Conservation (phyloP, 805 yeast genomes). For the Starmerella potacharoeniae region DNA sequence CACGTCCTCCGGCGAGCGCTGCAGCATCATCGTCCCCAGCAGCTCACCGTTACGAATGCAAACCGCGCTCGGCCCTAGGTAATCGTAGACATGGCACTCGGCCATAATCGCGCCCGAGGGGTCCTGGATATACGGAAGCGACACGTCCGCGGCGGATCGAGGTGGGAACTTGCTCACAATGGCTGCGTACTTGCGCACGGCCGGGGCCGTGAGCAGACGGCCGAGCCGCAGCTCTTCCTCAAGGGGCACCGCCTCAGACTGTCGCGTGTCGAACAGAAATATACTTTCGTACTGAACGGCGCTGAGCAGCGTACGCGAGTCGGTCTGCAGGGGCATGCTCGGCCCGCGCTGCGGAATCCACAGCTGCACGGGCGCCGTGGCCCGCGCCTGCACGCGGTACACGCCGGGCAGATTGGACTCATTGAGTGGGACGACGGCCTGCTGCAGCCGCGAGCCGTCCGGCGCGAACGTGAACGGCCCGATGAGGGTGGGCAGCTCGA, state of each 20-base stretch:
- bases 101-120: slow-evolving; percentile 23
- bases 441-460: slow-evolving; percentile 11
- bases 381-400: slow-evolving; percentile 16
- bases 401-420: slow-evolving; percentile 21
- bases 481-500: slow-evolving; percentile 10
- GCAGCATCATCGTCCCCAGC: slow-evolving; percentile 20
- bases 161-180: slow-evolving; percentile 13
- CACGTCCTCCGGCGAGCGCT: slow-evolving; percentile 12
- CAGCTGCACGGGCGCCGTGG: slow-evolving; percentile 12
- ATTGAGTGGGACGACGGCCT: slow-evolving; percentile 12
- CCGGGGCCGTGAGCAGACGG: slow-evolving; percentile 12
- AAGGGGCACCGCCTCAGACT: background rate
- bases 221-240: background rate
- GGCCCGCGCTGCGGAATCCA: slow-evolving; percentile 12
- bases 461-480: slow-evolving; percentile 18
- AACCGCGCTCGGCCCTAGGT: slow-evolving; percentile 29
- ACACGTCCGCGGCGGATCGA: background rate
- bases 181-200: slow-evolving; percentile 8
- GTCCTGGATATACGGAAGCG: slow-evolving; percentile 21
- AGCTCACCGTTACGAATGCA: slow-evolving; percentile 23
- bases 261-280: slow-evolving; percentile 20
- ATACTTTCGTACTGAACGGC: slow-evolving; percentile 15
- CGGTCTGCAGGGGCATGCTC: slow-evolving; percentile 5
- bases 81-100: slow-evolving; percentile 26
- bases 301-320: slow-evolving; percentile 11